Evolutionary conservation across 257 asterid genomes (phyloP), one percentile per base, ranked within the genome.

Genomic region (Nyctanthes arbortristis): DNA sequence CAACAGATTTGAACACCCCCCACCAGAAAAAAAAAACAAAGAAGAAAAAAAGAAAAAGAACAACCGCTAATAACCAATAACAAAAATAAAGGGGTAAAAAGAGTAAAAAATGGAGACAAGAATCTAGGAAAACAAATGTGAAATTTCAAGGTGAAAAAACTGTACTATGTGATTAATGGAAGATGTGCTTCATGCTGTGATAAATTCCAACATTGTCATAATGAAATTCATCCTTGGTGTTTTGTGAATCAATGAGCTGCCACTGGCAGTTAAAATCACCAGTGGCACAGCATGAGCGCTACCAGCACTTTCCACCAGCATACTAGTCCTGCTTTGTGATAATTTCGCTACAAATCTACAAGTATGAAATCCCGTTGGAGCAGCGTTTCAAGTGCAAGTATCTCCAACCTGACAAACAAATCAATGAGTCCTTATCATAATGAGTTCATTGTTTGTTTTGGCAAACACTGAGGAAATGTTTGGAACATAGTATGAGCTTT

Each of bases 361-460:
- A 63, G 63, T 24, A 16, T 25, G 47, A 55, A 45, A 56, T 56
- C 31, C 62, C 13, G 69, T 27, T 28, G 59, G 61, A 66, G 73
- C 70, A 68, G 73, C 45, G 58, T 25, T 49, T 54, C 35, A 25
- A 25, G 12, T 65, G 55, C 20, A 68, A 47, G 70, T 67, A 64
- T 5, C 27, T 47, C 63, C 56, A 63, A 69, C 76, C 80, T 70
- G 72, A 12, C 30, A 29, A 75, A 36, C 12, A 16, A 32, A 58
- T n/a, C 29, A 28, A 25, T 1, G 1, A 24, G 61, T 24, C 69
- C 59, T 65, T 54, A 12, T 14, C n/a, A 66, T 16, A 27, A 29
- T 6, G 39, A 66, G 8, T n/a, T 45, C 20, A 24, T 37, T 13
- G 68, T 3, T 40, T 30, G 40, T 45, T 45, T 28, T 16, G 0